A percentile compares a stretch with the other conserved stretches of the same genome.
These are phyloP conservation scores for Neltuma alba DNA, from an alignment of 306 rosid species.

Conservation along the genomic window DNA sequence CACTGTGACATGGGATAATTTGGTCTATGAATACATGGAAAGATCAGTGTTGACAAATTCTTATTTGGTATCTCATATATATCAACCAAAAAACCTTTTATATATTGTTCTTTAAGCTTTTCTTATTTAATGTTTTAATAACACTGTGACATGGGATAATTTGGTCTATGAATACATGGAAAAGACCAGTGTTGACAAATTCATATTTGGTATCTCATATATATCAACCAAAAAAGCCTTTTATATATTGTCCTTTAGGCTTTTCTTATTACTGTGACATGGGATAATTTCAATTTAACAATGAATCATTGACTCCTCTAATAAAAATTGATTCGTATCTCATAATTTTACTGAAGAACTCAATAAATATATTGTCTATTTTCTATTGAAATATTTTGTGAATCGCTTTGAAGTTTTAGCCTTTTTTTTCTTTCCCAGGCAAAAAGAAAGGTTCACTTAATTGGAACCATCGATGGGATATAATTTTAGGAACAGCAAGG, in stretches of 20 bases:
- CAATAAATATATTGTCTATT: background rate
- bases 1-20: too few relatives aligned
- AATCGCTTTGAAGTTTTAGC: background rate
- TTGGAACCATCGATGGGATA: background rate
- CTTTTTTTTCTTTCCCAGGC: background rate
- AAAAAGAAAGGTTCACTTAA: background rate
- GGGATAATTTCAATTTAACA: background rate
- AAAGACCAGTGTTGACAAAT: background rate
- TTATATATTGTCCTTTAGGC: background rate
- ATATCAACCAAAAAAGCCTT: background rate
- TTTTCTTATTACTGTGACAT: background rate
- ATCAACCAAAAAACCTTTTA: too few relatives aligned
- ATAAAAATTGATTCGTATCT: background rate
- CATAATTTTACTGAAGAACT: background rate
- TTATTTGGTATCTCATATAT: too few relatives aligned
- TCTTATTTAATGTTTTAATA: too few relatives aligned
- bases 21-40: too few relatives aligned
- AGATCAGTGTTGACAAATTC: too few relatives aligned
- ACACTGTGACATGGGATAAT: too few relatives aligned
- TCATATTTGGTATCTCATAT: background rate
- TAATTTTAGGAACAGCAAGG: background rate
- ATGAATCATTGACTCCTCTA: too few relatives aligned
- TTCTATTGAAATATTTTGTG: background rate
- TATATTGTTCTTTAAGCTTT: too few relatives aligned
- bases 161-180: conserved; percentile 9